Evolutionary conservation across 257 asterid genomes (phyloP).

Genomic region (Scutellaria galericulata): DNA sequence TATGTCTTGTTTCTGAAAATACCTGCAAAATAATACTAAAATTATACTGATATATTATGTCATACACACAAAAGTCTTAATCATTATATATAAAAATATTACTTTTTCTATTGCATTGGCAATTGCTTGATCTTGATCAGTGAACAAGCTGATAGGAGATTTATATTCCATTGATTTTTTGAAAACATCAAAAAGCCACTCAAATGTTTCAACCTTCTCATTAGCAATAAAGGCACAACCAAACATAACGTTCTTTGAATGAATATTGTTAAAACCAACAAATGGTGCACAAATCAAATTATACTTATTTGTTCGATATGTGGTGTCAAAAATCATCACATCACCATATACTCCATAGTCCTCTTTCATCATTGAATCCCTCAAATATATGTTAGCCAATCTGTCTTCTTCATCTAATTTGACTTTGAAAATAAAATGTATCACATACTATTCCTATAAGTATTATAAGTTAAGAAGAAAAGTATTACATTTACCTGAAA

Average conservation of each 20-base stretch:
- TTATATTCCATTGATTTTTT: conserved; percentile 5
- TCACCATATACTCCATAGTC: conserved; percentile 9
- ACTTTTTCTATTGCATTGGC: not conserved
- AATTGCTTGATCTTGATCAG: conserved; percentile 4
- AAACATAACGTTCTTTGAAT: conserved; percentile 21
- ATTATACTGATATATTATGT: not conserved
- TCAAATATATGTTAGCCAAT: conserved; percentile 6
- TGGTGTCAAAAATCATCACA: conserved; percentile 18
- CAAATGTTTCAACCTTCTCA: conserved; percentile 10
- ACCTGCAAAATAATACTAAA: not conserved
- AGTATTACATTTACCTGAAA: too few species aligned
- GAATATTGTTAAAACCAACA: conserved; percentile 9
- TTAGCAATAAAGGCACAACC: conserved; percentile 4
- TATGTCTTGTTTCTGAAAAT: conserved; percentile 7
- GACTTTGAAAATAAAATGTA: not conserved
- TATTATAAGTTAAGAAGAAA: too few species aligned
- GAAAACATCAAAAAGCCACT: conserved; percentile 5
- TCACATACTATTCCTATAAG: too few species aligned
- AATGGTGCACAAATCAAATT: conserved; percentile 18
- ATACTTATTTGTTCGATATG: conserved; percentile 7
- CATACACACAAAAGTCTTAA: not conserved
- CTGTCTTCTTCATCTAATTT: not conserved
- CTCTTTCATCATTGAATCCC: conserved; percentile 21
- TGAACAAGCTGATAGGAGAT: not conserved
- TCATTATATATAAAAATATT: not conserved